Evolutionary conservation across 768 basidiomycete species (phyloP).

Genomic region (Holtermanniella nyarrowii): DNA sequence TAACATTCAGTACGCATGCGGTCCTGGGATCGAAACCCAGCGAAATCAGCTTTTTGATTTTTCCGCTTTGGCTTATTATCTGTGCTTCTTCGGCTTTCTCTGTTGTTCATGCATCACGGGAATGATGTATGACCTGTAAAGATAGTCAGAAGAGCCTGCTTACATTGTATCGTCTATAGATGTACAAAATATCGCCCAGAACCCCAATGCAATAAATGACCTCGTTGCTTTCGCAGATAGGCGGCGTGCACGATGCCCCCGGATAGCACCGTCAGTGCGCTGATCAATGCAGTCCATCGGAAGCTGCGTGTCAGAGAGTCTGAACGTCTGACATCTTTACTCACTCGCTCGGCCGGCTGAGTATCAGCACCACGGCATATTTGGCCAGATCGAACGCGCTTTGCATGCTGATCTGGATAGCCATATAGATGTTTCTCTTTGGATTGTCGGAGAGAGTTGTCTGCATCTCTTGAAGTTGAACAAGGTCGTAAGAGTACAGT

Average conservation of each 20-base stretch:
- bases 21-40: neutral
- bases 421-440: conserved; percentile 29
- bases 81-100: neutral
- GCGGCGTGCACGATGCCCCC: conserved; percentile 25
- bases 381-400: conserved; percentile 37
- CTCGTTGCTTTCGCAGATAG: conserved; percentile 23
- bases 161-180: neutral
- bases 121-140: neutral
- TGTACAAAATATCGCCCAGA: conserved; percentile 6
- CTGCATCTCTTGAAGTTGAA: conserved; percentile 37
- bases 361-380: conserved; percentile 28
- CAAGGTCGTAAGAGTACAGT: conserved; percentile 38
- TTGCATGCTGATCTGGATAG: conserved; percentile 33
- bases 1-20: neutral
- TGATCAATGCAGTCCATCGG: conserved; percentile 36
- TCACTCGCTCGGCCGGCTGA: conserved; percentile 15
- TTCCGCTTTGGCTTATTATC: neutral
- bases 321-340: neutral
- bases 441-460: conserved; percentile 32
- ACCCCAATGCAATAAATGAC: conserved; percentile 32
- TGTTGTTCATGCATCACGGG: neutral
- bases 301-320: conserved; percentile 6
- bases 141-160: neutral
- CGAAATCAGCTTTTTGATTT: neutral
- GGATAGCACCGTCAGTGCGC: conserved; percentile 20